phyloP scores from a whole-genome alignment of 2,329 filamentous ascomycete genomes.

The Colletotrichum eremochloae region DNA sequence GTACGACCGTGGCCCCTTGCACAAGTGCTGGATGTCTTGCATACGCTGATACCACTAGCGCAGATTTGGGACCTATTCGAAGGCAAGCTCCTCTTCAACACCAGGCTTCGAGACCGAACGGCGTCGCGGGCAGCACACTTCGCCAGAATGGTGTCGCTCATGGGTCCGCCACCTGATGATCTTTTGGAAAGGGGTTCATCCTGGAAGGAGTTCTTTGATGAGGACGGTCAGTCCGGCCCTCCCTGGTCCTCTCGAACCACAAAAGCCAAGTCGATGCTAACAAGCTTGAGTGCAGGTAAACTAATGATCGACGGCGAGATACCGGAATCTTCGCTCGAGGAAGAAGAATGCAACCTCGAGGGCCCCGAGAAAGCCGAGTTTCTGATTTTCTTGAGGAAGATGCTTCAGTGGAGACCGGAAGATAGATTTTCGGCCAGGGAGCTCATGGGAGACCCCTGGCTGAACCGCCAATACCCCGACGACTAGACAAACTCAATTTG shows the following conservation, averaged over 20 bases:
- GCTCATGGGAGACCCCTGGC: slow-evolving; percentile 37
- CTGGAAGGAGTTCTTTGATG: slow-evolving; percentile 44
- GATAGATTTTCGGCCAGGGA: slow-evolving; percentile 43
- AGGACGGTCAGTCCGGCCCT: slow-evolving; percentile 38
- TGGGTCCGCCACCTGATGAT: slow-evolving; percentile 52
- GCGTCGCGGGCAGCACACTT: slow-evolving; percentile 48
- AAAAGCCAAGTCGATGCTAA: neutral
- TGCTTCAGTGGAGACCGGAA: slow-evolving; percentile 48
- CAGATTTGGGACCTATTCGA: slow-evolving; percentile 53
- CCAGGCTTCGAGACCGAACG: slow-evolving; percentile 41
- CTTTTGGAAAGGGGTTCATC: slow-evolving; percentile 51
- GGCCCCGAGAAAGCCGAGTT: slow-evolving; percentile 43
- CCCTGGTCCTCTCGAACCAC: neutral
- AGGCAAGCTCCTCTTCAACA: slow-evolving; percentile 48
- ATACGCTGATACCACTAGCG: neutral
- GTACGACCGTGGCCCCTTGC: neutral
- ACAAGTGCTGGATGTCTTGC: accelerated
- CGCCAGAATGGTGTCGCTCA: slow-evolving; percentile 53
- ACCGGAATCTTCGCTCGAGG: slow-evolving; percentile 33
- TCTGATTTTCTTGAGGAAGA: slow-evolving; percentile 44
- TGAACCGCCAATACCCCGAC: slow-evolving; percentile 6
- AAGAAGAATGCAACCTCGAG: slow-evolving; percentile 39
- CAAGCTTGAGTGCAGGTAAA: slow-evolving; percentile 14
- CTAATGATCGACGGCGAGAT: slow-evolving; percentile 23
- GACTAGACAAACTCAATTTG: neutral